phyloP scores from a whole-genome alignment of 805 yeast genomes.

The Schizosaccharomyces cryophilus region DNA sequence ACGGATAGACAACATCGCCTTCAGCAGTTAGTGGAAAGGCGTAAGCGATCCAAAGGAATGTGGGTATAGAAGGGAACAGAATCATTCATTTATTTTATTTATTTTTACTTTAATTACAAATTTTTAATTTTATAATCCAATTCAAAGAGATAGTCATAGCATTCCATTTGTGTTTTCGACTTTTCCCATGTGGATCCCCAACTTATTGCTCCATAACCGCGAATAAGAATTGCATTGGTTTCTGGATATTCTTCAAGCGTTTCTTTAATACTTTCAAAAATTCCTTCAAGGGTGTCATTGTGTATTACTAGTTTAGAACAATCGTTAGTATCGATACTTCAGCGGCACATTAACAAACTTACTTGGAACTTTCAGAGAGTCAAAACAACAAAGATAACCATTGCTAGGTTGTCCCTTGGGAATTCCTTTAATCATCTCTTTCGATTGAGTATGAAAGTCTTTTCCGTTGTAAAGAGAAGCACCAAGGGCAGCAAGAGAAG shows the following conservation, averaged over 20 bases:
- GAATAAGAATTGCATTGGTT: constrained; percentile 64
- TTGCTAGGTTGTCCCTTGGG: constrained; percentile 36
- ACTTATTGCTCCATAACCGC: constrained; percentile 82
- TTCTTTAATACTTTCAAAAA: constrained; percentile 38
- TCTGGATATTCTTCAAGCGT: constrained; percentile 48
- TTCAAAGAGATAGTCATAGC: constrained; percentile 1
- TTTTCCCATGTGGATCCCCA: constrained; percentile 89
- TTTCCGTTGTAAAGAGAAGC: not conserved
- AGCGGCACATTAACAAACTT: not conserved
- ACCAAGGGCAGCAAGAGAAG: not conserved
- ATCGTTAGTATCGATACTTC: not conserved
- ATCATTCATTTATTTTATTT: too few species aligned
- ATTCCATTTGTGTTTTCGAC: constrained; percentile 28
- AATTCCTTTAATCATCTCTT: constrained; percentile 75
- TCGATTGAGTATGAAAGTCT: constrained; percentile 40
- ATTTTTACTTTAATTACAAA: not conserved
- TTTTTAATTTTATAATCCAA: not conserved
- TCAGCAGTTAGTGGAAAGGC: not conserved
- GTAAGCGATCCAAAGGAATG: not conserved
- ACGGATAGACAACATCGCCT: not conserved
- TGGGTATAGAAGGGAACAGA: not conserved
- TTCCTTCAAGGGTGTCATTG: constrained; percentile 64
- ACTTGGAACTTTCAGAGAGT: constrained; percentile 56
- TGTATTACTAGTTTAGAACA: constrained; percentile 29
- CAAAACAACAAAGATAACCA: constrained; percentile 49